Percentiles rank a stretch among this genome's conserved stretches.
These are phyloP conservation scores for Podochytrium sp. DNA, from an alignment of 192 early-diverging fungal species.

Conservation along the genomic window DNA sequence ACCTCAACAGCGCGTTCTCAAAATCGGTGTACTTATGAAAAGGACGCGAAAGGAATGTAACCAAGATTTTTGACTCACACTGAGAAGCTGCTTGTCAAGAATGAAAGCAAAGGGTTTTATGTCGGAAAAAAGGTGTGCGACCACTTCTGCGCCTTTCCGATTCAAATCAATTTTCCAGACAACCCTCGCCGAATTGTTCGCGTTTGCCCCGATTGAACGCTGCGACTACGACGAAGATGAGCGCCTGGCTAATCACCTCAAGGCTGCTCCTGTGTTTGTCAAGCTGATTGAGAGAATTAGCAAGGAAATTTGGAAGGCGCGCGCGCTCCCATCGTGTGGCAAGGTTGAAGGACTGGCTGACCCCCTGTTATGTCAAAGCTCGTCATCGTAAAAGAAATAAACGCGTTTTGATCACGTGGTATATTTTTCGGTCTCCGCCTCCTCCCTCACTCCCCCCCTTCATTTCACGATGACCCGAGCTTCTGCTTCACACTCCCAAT, in stretches of 20 bases:
- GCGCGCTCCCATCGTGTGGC: no score
- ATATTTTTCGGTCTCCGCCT: no score
- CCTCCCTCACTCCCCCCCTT: background rate
- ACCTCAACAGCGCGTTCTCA: background rate
- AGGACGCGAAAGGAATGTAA: background rate
- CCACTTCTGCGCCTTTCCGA: background rate
- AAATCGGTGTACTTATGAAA: background rate
- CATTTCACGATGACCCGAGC: background rate
- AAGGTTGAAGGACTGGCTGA: no score
- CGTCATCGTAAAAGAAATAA: no score
- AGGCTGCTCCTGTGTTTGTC: background rate
- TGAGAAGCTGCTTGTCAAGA: conserved; percentile 10
- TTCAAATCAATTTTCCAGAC: background rate
- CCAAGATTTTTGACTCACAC: background rate
- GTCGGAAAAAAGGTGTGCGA: conserved; percentile 15
- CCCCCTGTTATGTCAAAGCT: no score
- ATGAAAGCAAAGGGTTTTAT: conserved; percentile 14
- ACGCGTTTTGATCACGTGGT: no score
- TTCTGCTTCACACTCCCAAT: background rate
- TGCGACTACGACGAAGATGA: background rate
- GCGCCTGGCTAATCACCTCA: background rate
- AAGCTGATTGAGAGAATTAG: conserved; percentile 3
- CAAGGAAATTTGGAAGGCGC: no score
- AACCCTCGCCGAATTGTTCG: conserved; percentile 12
- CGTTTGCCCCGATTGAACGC: conserved; percentile 9